Evolutionary conservation across 2,329 filamentous ascomycete species (phyloP).

Genomic region (Fusarium ambrosium): DNA sequence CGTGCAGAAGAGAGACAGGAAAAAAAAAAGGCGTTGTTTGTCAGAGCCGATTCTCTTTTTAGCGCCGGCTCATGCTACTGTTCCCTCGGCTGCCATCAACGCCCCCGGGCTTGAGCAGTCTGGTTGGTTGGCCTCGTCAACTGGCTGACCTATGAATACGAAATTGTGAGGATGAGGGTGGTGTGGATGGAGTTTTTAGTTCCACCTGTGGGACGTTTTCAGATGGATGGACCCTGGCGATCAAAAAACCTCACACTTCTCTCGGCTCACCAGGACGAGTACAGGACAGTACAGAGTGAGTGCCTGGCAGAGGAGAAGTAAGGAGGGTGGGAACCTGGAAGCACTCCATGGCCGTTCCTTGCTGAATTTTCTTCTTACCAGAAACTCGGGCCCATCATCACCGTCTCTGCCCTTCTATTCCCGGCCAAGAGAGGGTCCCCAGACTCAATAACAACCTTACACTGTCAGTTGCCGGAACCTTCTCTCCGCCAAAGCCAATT

Average conservation of each 20-base stretch:
- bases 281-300: not conserved
- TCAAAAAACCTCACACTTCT: constrained; percentile 25
- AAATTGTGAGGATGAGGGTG: constrained; percentile 8
- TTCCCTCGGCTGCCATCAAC: constrained; percentile 2
- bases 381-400: not conserved
- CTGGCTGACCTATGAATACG: constrained; percentile 10
- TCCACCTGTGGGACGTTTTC: constrained; percentile 31
- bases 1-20: not conserved
- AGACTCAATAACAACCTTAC: not conserved
- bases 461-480: constrained; percentile 19
- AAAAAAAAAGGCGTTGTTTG: not conserved
- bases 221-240: constrained; percentile 42
- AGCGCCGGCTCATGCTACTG: not conserved
- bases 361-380: not conserved
- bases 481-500: constrained; percentile 26
- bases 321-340: not conserved
- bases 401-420: not conserved
- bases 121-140: constrained; percentile 4
- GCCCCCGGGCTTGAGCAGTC: not conserved
- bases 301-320: not conserved
- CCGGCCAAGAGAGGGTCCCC: not conserved
- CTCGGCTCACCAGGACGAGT: not conserved
- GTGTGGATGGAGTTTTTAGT: constrained; percentile 18
- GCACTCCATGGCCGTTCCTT: not conserved
- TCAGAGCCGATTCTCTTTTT: not conserved